Evolutionary conservation across 345 rosid genomes (phyloP).

Genomic region (Citrus mangshanensis): DNA sequence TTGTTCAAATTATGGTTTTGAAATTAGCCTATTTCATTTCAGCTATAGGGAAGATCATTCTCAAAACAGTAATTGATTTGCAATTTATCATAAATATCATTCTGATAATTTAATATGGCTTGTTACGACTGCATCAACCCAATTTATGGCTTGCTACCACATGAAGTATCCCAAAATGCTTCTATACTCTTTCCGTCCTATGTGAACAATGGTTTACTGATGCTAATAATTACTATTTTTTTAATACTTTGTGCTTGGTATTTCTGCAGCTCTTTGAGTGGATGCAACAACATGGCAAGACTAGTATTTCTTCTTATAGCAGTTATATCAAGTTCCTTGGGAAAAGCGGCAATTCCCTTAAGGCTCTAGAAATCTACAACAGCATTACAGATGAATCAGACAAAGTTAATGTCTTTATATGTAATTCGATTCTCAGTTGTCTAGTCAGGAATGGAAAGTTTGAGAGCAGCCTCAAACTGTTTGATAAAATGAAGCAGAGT

Average conservation of each 20-base stretch:
- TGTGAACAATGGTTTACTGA: background rate
- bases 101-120: background rate
- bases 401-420: conserved; percentile 65
- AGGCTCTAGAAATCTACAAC: conserved; percentile 71
- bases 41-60: background rate
- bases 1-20: background rate
- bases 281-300: conserved; percentile 77
- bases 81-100: background rate
- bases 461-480: conserved; percentile 55
- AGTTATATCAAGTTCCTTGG: conserved; percentile 76
- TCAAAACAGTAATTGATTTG: background rate
- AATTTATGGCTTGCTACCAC: background rate
- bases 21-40: background rate
- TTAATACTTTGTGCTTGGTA: conserved; percentile 4
- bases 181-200: background rate
- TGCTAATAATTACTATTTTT: background rate
- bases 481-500: conserved; percentile 83
- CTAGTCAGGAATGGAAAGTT: conserved; percentile 71
- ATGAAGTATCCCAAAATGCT: background rate
- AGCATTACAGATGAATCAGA: conserved; percentile 57
- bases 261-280: conserved; percentile 76
- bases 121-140: background rate
- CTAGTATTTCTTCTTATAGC: conserved; percentile 64
- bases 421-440: conserved; percentile 83
- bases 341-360: conserved; percentile 46